phyloP scores from a whole-genome alignment of 2,329 filamentous ascomycete genomes.

The Ceratocystis destructans region DNA sequence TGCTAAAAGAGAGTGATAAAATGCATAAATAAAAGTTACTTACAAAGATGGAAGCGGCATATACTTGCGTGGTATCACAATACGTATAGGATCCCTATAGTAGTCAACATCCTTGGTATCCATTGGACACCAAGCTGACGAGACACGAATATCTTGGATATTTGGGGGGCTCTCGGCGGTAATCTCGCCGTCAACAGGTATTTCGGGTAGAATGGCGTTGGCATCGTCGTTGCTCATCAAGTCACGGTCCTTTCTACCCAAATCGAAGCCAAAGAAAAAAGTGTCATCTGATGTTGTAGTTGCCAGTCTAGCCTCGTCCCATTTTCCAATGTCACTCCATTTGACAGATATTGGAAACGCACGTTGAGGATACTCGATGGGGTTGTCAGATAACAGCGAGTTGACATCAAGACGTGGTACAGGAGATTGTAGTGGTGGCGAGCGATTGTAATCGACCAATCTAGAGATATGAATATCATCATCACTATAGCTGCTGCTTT shows the following conservation, averaged over 20 bases:
- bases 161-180: constrained; percentile 17
- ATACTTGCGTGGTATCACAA: constrained; percentile 38
- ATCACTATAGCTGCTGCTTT: constrained; percentile 29
- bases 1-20: not conserved
- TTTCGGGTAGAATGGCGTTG: constrained; percentile 44
- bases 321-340: constrained; percentile 9
- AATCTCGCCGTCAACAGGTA: constrained; percentile 11
- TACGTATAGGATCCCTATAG: constrained; percentile 53
- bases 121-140: constrained; percentile 17
- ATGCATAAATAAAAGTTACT: constrained; percentile 15
- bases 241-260: constrained; percentile 56
- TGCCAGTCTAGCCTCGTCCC: constrained; percentile 8
- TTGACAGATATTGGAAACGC: constrained; percentile 8
- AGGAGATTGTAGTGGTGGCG: constrained; percentile 20
- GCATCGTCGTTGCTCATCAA: constrained; percentile 56
- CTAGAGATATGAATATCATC: constrained; percentile 24
- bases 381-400: constrained; percentile 45
- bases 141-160: constrained; percentile 14
- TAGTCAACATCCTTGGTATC: constrained; percentile 35
- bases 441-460: constrained; percentile 20
- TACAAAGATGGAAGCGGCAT: constrained; percentile 35
- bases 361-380: constrained; percentile 21
- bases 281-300: constrained; percentile 25
- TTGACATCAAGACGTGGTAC: constrained; percentile 45
- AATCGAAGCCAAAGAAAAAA: constrained; percentile 55